A percentile compares a stretch with the other conserved stretches of the same genome.
phyloP scores from a whole-genome alignment of 164 flowering plant species.

The Echeveria elegans region DNA sequence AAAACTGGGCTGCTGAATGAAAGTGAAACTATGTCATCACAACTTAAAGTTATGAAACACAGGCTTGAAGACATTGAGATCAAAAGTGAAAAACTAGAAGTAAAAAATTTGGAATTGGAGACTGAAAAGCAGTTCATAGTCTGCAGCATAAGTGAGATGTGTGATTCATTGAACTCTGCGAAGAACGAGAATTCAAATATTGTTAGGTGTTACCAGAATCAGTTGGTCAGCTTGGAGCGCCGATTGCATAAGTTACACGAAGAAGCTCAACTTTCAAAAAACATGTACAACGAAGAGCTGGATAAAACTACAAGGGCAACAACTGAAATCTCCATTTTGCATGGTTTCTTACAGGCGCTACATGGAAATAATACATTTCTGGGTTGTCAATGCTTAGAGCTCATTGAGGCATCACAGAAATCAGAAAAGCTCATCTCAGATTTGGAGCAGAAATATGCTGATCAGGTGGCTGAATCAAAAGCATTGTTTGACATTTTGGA shows the following conservation, averaged over 20 bases:
- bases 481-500: constrained; percentile 23
- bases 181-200: background rate
- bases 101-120: background rate
- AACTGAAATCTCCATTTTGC: constrained; percentile 34
- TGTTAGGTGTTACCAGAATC: constrained; percentile 6
- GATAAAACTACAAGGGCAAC: constrained; percentile 28
- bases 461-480: constrained; percentile 24
- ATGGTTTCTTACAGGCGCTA: constrained; percentile 24
- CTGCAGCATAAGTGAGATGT: background rate
- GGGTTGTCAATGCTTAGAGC: constrained; percentile 21
- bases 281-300: constrained; percentile 29
- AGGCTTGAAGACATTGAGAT: constrained; percentile 5
- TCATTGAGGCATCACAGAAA: constrained; percentile 23
- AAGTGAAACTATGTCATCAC: background rate
- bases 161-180: background rate
- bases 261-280: constrained; percentile 22
- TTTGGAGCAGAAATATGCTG: constrained; percentile 14
- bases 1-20: background rate
- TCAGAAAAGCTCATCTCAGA: constrained; percentile 33
- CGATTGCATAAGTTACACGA: too few species aligned
- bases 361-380: constrained; percentile 25
- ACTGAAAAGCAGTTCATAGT: constrained; percentile 5
- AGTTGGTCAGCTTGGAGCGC: constrained; percentile 22
- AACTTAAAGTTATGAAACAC: background rate
- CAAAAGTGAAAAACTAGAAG: background rate